A percentile compares a stretch with the other conserved stretches of the same genome.
Evolutionary conservation across 2,329 filamentous ascomycete species (phyloP).

Genomic region (Cytospora mali): DNA sequence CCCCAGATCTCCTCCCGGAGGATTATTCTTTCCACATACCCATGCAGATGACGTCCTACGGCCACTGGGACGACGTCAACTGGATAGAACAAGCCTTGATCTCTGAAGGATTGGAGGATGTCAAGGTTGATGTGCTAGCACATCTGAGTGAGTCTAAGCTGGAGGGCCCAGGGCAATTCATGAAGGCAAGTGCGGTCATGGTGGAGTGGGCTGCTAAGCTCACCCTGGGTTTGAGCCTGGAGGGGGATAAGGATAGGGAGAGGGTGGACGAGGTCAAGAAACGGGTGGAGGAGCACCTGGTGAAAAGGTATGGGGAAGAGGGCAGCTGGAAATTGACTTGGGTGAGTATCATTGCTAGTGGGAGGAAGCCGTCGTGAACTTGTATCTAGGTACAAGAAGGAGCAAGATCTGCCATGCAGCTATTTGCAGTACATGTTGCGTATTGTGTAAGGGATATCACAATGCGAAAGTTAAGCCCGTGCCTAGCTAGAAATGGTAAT

Average conservation of each 20-base stretch:
- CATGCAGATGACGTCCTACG: slow-evolving; percentile 45
- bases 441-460: slow-evolving; percentile 1
- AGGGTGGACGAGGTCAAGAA: slow-evolving; percentile 41
- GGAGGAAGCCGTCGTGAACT: slow-evolving; percentile 27
- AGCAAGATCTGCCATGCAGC: slow-evolving; percentile 11
- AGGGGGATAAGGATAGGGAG: slow-evolving; percentile 38
- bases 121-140: slow-evolving; percentile 39
- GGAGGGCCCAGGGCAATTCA: slow-evolving; percentile 40
- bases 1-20: slow-evolving; percentile 42
- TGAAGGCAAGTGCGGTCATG: slow-evolving; percentile 43
- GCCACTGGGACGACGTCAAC: slow-evolving; percentile 43
- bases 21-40: slow-evolving; percentile 33
- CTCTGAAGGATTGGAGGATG: slow-evolving; percentile 42
- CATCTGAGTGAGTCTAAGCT: slow-evolving; percentile 37
- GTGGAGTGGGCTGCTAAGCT: slow-evolving; percentile 40
- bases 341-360: slow-evolving; percentile 36
- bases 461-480: not conserved
- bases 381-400: too few species aligned
- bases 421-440: not conserved
- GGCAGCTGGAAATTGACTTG: slow-evolving; percentile 42
- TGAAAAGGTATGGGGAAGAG: slow-evolving; percentile 42
- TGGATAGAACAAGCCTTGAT: slow-evolving; percentile 44
- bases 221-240: slow-evolving; percentile 45
- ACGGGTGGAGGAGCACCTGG: slow-evolving; percentile 41
- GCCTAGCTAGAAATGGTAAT: slow-evolving; percentile 13